Evolutionary conservation across 108 stramenopile species (phyloP).

Genomic region (Pseudonitzschia multiseries): DNA sequence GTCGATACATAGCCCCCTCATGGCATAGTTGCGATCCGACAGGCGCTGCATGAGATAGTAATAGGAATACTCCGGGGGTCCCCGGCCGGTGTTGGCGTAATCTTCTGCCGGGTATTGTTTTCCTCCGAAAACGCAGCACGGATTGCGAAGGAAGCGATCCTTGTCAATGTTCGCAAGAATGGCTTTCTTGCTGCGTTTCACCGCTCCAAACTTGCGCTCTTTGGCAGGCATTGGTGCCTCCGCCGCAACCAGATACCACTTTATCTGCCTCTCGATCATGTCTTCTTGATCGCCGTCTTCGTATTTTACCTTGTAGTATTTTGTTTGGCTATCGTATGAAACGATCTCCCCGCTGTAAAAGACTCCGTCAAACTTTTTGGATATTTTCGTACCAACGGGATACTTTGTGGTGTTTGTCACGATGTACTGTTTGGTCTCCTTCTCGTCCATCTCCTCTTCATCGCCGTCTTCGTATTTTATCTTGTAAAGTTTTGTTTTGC

Average conservation of each 20-base stretch:
- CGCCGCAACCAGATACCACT: not conserved
- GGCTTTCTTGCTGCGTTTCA: not conserved
- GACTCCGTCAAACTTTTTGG: constrained; percentile 2
- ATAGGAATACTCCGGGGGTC: not conserved
- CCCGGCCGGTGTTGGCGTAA: not conserved
- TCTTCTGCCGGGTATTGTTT: not conserved
- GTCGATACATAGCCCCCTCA: constrained; percentile 12
- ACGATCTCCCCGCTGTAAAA: not conserved
- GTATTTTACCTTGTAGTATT: not conserved
- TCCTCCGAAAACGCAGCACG: constrained; percentile 1
- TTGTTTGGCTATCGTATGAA: not conserved
- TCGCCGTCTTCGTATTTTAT: constrained; percentile 2
- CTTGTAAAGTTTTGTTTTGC: not conserved
- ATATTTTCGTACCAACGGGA: constrained; percentile 8
- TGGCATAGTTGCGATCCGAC: constrained; percentile 9
- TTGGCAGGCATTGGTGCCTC: not conserved
- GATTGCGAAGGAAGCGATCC: constrained; percentile 4
- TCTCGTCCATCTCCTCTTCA: not conserved
- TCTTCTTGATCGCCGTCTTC: constrained; percentile 8
- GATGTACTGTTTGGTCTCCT: not conserved
- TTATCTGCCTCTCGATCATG: not conserved
- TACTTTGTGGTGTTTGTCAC: not conserved
- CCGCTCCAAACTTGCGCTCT: not conserved
- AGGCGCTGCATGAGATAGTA: constrained; percentile 8
- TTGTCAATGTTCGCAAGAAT: not conserved